Evolutionary conservation across 768 basidiomycete species (phyloP).

Genomic region (Macrolepiota dolichaula): DNA sequence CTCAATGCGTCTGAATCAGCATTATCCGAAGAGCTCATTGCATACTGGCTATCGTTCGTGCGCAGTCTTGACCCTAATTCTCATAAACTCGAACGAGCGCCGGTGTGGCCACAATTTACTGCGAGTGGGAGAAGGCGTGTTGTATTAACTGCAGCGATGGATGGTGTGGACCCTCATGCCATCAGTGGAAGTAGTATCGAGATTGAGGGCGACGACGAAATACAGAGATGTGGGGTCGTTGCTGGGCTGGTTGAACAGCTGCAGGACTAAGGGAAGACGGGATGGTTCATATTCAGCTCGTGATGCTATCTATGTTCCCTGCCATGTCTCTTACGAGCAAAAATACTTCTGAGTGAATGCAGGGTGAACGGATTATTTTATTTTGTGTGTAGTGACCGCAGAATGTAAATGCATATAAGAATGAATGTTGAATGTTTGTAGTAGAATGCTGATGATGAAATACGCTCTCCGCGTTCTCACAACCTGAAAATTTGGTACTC

Average conservation of each 20-base stretch:
- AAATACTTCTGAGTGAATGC: no score
- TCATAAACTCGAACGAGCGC: slow-evolving; percentile 48
- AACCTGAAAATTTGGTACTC: no score
- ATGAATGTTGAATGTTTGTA: no score
- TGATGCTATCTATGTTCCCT: no score
- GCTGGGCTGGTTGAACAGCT: slow-evolving; percentile 27
- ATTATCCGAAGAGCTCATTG: slow-evolving; percentile 58
- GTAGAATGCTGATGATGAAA: no score
- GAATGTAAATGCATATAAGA: no score
- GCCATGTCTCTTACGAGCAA: no score
- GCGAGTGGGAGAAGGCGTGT: slow-evolving; percentile 30
- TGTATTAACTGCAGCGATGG: slow-evolving; percentile 38
- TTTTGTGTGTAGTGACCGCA: no score
- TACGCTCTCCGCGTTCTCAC: no score
- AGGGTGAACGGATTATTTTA: no score
- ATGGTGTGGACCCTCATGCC: slow-evolving; percentile 20
- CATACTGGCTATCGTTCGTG: slow-evolving; percentile 67
- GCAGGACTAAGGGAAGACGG: slow-evolving; percentile 27
- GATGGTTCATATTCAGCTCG: no score
- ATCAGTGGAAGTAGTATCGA: slow-evolving; percentile 41
- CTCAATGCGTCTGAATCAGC: slow-evolving; percentile 42
- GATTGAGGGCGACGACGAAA: slow-evolving; percentile 30
- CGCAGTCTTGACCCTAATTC: slow-evolving; percentile 54
- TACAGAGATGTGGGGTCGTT: slow-evolving; percentile 33
- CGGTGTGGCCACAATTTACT: slow-evolving; percentile 44